phyloP scores from a whole-genome alignment of 768 basidiomycete genomes.

The Tulasnella sp. region DNA sequence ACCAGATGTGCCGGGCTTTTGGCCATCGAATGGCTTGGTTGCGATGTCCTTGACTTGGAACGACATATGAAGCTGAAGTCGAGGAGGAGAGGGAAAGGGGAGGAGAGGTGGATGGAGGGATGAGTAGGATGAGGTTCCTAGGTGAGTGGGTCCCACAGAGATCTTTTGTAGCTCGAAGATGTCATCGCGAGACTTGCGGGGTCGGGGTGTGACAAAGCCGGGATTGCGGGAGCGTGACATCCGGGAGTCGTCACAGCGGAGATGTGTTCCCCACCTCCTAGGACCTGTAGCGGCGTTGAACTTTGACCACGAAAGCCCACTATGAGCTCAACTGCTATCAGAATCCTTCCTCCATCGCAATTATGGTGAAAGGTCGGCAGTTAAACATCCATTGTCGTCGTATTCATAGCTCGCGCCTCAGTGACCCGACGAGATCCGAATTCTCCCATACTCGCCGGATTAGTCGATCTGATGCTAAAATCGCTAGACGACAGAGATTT shows the following conservation, averaged over 20 bases:
- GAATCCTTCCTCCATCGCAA: neutral
- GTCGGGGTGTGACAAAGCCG: neutral
- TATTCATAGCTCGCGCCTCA: neutral
- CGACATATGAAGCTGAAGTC: neutral
- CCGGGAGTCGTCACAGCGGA: neutral
- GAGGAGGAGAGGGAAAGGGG: neutral
- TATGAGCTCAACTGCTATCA: neutral
- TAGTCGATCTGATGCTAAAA: neutral
- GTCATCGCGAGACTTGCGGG: neutral
- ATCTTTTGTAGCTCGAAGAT: neutral
- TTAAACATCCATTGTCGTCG: neutral
- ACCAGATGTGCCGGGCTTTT: conserved; percentile 97
- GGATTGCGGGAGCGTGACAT: neutral
- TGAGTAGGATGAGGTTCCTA: neutral
- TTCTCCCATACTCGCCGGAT: neutral
- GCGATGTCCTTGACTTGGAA: conserved; percentile 51
- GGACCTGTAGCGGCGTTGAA: neutral
- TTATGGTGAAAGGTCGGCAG: neutral
- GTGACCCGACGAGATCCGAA: neutral
- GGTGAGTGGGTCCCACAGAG: neutral
- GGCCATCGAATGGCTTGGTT: conserved; percentile 85
- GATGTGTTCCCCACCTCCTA: neutral
- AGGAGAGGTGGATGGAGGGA: neutral
- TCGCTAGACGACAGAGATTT: neutral
- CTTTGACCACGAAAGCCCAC: neutral